Evolutionary conservation across 2,329 filamentous ascomycete species (phyloP).

Genomic region (Polytolypa hystricis): DNA sequence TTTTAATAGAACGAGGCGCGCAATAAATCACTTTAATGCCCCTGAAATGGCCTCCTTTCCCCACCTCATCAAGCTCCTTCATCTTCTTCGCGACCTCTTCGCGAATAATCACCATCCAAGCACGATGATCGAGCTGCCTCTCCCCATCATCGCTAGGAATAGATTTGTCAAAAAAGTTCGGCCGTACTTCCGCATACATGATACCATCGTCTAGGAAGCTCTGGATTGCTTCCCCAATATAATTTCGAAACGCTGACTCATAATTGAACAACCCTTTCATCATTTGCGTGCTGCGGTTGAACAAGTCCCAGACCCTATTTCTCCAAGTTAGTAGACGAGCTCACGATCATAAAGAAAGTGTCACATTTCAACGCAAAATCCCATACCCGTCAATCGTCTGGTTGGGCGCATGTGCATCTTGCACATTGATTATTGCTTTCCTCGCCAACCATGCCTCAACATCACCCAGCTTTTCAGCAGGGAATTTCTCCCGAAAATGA

Average conservation of each 20-base stretch:
- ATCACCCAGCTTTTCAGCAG: background rate
- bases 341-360: too few relatives aligned
- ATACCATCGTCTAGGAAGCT: conserved; percentile 4
- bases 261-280: conserved; percentile 7
- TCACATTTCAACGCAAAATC: conserved; percentile 1
- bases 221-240: conserved; percentile 2
- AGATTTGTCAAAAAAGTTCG: conserved; percentile 5
- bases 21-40: conserved; percentile 6
- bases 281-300: conserved; percentile 7
- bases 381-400: conserved; percentile 3
- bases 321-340: too few relatives aligned
- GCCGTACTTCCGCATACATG: conserved; percentile 5
- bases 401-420: conserved; percentile 2
- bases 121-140: conserved; percentile 2
- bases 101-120: conserved; percentile 2
- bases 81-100: conserved; percentile 1
- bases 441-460: conserved; percentile 5
- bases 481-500: conserved; percentile 1
- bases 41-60: background rate
- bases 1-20: conserved; percentile 2
- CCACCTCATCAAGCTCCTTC: background rate
- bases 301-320: conserved; percentile 5
- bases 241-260: conserved; percentile 4
- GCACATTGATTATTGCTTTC: background rate
- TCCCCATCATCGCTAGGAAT: conserved; percentile 3